Evolutionary conservation across 106 monocot genomes (phyloP).

Genomic region (Dendrobium officinale): DNA sequence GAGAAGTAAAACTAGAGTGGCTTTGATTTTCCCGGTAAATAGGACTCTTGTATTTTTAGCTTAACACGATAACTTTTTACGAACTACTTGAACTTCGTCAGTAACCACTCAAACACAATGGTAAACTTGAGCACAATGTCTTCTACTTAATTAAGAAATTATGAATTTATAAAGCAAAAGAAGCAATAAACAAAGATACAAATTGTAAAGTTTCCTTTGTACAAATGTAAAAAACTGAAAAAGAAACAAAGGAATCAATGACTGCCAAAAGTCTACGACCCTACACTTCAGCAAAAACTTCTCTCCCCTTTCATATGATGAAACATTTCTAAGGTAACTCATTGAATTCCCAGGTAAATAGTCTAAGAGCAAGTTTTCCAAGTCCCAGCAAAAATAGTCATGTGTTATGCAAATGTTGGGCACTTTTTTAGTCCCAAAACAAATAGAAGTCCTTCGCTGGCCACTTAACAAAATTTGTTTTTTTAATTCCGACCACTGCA

Average conservation of each 20-base stretch:
- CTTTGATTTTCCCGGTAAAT: not conserved
- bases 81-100: not conserved
- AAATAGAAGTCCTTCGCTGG: no score
- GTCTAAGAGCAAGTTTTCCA: no score
- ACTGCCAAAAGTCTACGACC: not conserved
- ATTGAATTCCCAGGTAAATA: no score
- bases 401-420: no score
- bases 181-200: not conserved
- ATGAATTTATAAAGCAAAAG: not conserved
- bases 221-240: not conserved
- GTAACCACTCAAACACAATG: not conserved
- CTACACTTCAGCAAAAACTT: not conserved
- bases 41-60: not conserved
- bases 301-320: no score
- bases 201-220: not conserved
- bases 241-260: not conserved
- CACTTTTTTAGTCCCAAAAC: no score
- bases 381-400: no score
- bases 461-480: no score
- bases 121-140: no score
- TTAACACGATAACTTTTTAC: not conserved
- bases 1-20: not conserved
- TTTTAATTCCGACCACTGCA: no score
- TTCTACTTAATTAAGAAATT: no score
- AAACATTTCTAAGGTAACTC: no score